A percentile compares a stretch with the other conserved stretches of the same genome.
Conservation (phyloP, 371 early-diverging fungal species). For the Gilbertella persicaria region DNA sequence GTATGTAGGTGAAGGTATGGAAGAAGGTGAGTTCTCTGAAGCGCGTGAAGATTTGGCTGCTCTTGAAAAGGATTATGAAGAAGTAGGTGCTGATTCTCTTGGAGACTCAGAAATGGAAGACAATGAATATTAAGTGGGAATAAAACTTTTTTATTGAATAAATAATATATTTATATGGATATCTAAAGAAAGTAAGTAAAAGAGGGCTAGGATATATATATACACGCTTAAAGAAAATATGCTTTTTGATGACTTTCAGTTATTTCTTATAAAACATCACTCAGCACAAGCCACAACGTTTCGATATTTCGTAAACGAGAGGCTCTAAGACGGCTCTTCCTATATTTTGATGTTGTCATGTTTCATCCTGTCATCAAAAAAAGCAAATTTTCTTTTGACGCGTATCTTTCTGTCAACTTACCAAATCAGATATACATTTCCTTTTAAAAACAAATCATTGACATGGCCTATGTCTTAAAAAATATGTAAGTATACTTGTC, state of each 20-base stretch:
- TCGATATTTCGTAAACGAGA: conserved; percentile 14
- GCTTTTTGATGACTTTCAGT: conserved; percentile 18
- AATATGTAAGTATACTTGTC: too few relatives aligned
- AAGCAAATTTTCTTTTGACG: background rate
- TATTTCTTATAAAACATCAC: conserved; percentile 32
- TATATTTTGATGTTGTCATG: conserved; percentile 31
- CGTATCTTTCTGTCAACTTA: too few relatives aligned
- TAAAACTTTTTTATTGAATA: background rate
- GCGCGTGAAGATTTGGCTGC: conserved; percentile 97
- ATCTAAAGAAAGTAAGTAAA: background rate
- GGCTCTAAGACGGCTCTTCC: conserved; percentile 38
- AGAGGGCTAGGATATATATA: background rate
- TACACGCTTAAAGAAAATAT: background rate
- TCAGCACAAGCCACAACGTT: conserved; percentile 24
- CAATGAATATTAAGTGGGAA: conserved; percentile 10
- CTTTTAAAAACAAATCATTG: too few relatives aligned
- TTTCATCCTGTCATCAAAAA: conserved; percentile 30
- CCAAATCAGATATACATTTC: too few relatives aligned
- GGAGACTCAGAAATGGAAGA: conserved; percentile 73
- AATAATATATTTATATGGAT: background rate
- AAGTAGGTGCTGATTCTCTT: conserved; percentile 91
- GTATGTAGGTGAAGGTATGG: conserved; percentile 99
- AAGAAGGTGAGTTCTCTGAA: conserved; percentile 91
- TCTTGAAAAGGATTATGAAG: conserved; percentile 99
- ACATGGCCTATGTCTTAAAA: too few relatives aligned